Evolutionary conservation across 768 basidiomycete genomes (phyloP).

Genomic region (Epithele typhae): DNA sequence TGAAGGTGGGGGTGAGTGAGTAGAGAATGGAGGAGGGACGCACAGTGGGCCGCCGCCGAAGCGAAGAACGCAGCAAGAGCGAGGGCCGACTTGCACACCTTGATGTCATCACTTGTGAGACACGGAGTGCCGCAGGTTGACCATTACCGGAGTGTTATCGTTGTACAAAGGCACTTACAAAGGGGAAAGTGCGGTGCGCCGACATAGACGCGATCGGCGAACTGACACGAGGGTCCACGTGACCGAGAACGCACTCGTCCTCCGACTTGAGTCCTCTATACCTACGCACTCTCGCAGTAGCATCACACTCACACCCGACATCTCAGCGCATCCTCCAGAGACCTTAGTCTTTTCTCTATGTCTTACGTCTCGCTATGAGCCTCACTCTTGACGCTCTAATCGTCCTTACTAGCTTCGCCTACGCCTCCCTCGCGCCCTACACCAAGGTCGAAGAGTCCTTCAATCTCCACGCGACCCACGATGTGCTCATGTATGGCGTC

Average conservation of each 20-base stretch:
- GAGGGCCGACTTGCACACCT: conserved; percentile 12
- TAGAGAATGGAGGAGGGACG: background rate
- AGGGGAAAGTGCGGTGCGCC: too few relatives aligned
- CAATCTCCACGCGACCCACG: conserved; percentile 88
- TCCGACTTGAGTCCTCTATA: too few relatives aligned
- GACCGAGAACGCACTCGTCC: too few relatives aligned
- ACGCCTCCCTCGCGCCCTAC: conserved; percentile 79
- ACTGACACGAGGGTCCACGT: too few relatives aligned
- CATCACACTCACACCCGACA: too few relatives aligned
- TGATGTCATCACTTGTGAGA: background rate
- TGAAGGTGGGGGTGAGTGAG: conserved; percentile 1
- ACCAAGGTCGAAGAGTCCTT: conserved; percentile 98
- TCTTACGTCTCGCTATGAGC: conserved; percentile 31
- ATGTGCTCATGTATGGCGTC: conserved; percentile 76
- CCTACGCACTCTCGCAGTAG: too few relatives aligned
- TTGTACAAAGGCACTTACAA: too few relatives aligned
- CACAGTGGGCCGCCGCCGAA: conserved; percentile 15
- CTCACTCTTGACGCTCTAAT: conserved; percentile 46
- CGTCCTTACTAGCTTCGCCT: conserved; percentile 48
- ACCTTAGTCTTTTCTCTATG: too few relatives aligned
- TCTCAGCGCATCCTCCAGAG: too few relatives aligned
- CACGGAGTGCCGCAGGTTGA: conserved; percentile 2
- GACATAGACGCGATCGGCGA: too few relatives aligned
- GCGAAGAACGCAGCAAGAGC: conserved; percentile 11
- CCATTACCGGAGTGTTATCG: too few relatives aligned